Evolutionary conservation across 148 eudicot genomes (phyloP).

Genomic region (Euryodendron excelsum): DNA sequence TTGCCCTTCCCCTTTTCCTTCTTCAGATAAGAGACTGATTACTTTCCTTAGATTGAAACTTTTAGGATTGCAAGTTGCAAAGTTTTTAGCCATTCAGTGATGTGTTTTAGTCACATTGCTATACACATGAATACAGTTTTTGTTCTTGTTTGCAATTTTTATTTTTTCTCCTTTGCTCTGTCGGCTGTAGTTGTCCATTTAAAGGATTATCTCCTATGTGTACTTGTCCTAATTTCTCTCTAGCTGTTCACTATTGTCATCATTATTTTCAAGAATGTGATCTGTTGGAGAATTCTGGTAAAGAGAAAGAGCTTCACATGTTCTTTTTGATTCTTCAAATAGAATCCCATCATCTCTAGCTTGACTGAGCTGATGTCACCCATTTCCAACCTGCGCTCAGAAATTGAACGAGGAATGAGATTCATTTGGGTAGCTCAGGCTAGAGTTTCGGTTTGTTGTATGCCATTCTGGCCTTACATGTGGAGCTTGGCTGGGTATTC

Average conservation of each 20-base stretch:
- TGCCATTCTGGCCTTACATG: background rate
- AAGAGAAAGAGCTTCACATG: background rate
- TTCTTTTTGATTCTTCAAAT: background rate
- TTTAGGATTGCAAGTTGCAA: background rate
- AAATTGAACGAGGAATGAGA: background rate
- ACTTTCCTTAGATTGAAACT: background rate
- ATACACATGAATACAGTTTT: background rate
- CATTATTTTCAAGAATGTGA: background rate
- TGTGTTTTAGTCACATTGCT: background rate
- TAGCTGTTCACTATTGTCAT: background rate
- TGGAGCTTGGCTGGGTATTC: constrained; percentile 5
- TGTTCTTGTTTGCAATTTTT: background rate
- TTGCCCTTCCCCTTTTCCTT: background rate
- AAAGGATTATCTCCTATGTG: background rate
- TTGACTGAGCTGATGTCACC: background rate
- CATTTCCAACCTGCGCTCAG: background rate
- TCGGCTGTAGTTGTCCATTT: background rate
- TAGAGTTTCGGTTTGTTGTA: background rate
- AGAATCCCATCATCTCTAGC: background rate
- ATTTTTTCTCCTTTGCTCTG: background rate
- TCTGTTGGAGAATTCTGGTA: background rate
- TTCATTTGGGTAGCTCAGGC: background rate
- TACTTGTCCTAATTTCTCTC: background rate
- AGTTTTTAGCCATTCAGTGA: background rate
- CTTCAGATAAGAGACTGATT: background rate